Conservation (phyloP, 768 basidiomycete species). For the Russula sp. region DNA sequence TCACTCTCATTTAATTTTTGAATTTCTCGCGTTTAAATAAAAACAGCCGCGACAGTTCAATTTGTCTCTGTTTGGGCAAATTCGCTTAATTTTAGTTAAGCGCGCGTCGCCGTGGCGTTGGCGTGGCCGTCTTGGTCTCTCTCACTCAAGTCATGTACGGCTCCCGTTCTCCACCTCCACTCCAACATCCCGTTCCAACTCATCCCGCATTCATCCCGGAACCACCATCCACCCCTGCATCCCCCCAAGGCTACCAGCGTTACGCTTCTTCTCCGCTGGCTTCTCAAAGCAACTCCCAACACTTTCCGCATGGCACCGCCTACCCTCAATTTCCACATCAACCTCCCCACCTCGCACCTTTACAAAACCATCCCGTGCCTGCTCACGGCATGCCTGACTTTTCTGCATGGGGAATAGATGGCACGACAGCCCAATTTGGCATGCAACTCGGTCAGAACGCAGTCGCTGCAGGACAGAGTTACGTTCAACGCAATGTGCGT, state of each 20-base stretch:
- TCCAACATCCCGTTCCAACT: constrained; percentile 84
- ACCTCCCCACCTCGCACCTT: constrained; percentile 29
- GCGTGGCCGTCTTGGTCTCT: too few species aligned
- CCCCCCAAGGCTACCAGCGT: constrained; percentile 70
- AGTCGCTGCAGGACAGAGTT: constrained; percentile 90
- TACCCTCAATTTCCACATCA: constrained; percentile 47
- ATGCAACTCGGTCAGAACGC: constrained; percentile 93
- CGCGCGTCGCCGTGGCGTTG: too few species aligned
- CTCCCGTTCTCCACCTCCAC: constrained; percentile 64
- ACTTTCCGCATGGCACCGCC: constrained; percentile 36
- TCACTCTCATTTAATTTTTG: neutral
- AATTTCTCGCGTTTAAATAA: neutral
- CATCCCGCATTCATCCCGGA: constrained; percentile 84
- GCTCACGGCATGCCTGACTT: constrained; percentile 40
- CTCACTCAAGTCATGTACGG: constrained; percentile 30
- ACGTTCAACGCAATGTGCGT: constrained; percentile 89
- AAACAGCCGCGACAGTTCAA: neutral
- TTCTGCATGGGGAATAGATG: constrained; percentile 80
- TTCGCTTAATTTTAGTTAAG: too few species aligned
- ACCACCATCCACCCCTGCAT: constrained; percentile 68
- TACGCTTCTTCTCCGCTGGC: constrained; percentile 56
- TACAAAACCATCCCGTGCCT: constrained; percentile 19
- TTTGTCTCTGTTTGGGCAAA: constrained; percentile 11
- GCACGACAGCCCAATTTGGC: constrained; percentile 90
- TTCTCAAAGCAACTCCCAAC: constrained; percentile 26